Evolutionary conservation across 257 asterid species (phyloP).

Genomic region (Lithospermum erythrorhizon): DNA sequence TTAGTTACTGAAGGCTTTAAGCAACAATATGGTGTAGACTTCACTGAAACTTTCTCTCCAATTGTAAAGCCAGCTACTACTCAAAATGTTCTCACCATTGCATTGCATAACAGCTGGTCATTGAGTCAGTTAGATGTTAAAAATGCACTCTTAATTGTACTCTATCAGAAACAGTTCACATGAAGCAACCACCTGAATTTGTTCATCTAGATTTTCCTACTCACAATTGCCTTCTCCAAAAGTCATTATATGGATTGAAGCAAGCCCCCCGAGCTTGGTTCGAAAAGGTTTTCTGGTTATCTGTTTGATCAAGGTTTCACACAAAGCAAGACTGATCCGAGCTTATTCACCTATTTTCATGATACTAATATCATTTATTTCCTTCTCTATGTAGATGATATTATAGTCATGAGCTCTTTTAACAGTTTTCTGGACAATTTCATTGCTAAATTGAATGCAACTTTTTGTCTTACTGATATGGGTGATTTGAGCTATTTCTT

Average conservation of each 20-base stretch:
- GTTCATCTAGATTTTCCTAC: neutral
- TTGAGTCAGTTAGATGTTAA: too few species aligned
- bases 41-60: too few species aligned
- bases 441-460: too few species aligned
- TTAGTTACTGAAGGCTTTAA: too few species aligned
- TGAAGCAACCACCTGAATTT: neutral
- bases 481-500: too few species aligned
- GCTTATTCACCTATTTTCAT: neutral
- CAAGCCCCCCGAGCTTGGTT: neutral
- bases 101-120: too few species aligned
- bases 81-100: too few species aligned
- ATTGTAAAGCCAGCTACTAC: too few species aligned
- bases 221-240: neutral
- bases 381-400: neutral
- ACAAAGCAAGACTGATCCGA: neutral
- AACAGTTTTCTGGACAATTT: too few species aligned
- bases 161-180: neutral
- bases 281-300: neutral
- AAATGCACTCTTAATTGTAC: neutral
- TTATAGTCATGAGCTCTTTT: neutral
- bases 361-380: neutral
- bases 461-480: too few species aligned
- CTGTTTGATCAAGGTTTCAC: neutral
- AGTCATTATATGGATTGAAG: neutral
- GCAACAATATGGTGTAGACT: too few species aligned